Evolutionary conservation across 2,329 filamentous ascomycete genomes (phyloP), one percentile per base, ranked within the genome.

Genomic region (Talaromyces sp.): DNA sequence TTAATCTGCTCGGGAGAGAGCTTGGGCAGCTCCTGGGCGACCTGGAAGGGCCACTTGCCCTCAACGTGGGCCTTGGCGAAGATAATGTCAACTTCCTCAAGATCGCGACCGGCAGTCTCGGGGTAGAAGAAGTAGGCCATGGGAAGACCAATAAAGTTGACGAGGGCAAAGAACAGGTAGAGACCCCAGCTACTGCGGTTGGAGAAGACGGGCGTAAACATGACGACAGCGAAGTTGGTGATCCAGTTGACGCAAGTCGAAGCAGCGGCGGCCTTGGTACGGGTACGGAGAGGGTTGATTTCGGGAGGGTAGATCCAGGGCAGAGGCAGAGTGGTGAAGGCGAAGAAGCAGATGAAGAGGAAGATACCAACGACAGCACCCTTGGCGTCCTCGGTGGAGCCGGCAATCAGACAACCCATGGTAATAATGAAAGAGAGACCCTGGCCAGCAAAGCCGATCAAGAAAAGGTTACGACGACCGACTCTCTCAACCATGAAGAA

Each of bases 311-410:
- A 70, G 25, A 71, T 63, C 85, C 84, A 88, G 0, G 85, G 85
- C 25, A 86, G 77, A 17, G 85, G 84, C 4, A 87, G 69, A 82
- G 83, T 86, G 1, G 83, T 86, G 0, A 85, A 84, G 22, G 84
- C 85, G 63, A 88, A 88, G 58, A 84, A 85, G 3, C 85, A 84
- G 63, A 88, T 88, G 73, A 87, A 89, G 6, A 82, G 82, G 72
- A 88, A 88, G 17, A 88, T 28, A 86, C 68, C 66, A 3, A 70
- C 62, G 3, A 65, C 65, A 17, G 68, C 67, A 44, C 69, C 68
- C 55, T 68, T 69, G 11, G 67, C 66, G 10, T 63, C 55, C 10
- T 57, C 57, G 0, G 52, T 19, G 13, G 36, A 60, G 4, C 57
- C 64, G 1, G 63, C 63, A 32, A 71, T 65, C 53, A 70, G 59